These are phyloP conservation scores for Cutaneotrichosporon spelunceum DNA, from an alignment of 1,284 basidiomycete species.

Conservation along the genomic window DNA sequence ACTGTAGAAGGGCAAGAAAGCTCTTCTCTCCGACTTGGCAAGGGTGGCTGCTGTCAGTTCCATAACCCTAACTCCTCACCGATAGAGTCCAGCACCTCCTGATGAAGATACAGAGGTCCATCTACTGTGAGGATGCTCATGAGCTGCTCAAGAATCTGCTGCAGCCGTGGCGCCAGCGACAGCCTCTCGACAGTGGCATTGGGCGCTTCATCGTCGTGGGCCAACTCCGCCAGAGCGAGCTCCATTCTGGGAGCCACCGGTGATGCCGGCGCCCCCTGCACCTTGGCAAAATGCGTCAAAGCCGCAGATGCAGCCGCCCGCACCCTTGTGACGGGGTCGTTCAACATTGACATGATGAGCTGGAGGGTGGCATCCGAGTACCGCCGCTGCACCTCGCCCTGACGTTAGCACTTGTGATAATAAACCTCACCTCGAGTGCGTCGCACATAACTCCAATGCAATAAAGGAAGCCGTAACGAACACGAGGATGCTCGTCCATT, in stretches of 20 bases:
- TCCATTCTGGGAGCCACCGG: not conserved
- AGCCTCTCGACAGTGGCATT: constrained; percentile 55
- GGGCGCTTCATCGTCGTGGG: not conserved
- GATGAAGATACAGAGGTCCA: constrained; percentile 64
- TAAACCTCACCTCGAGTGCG: constrained; percentile 60
- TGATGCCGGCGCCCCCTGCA: constrained; percentile 51
- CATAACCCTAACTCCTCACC: constrained; percentile 18
- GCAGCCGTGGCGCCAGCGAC: constrained; percentile 68
- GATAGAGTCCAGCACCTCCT: constrained; percentile 71
- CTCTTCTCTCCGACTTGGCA: constrained; percentile 68
- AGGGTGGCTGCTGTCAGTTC: constrained; percentile 61
- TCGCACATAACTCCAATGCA: constrained; percentile 81
- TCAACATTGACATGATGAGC: constrained; percentile 66
- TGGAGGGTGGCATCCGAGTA: constrained; percentile 53
- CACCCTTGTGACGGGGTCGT: constrained; percentile 71
- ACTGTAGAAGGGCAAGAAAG: constrained; percentile 39
- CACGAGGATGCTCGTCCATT: constrained; percentile 70
- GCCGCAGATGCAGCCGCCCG: constrained; percentile 78
- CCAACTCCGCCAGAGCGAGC: not conserved
- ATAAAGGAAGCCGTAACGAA: constrained; percentile 78
- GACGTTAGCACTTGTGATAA: constrained; percentile 9
- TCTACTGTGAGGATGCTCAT: constrained; percentile 10
- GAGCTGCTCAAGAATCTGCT: constrained; percentile 16
- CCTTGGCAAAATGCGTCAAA: constrained; percentile 84
- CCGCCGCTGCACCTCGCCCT: constrained; percentile 35